A percentile compares a stretch with the other conserved stretches of the same genome.
Conservation (phyloP, 1,139 yeast genomes). For the Scheffersomyces stambukii region DNA sequence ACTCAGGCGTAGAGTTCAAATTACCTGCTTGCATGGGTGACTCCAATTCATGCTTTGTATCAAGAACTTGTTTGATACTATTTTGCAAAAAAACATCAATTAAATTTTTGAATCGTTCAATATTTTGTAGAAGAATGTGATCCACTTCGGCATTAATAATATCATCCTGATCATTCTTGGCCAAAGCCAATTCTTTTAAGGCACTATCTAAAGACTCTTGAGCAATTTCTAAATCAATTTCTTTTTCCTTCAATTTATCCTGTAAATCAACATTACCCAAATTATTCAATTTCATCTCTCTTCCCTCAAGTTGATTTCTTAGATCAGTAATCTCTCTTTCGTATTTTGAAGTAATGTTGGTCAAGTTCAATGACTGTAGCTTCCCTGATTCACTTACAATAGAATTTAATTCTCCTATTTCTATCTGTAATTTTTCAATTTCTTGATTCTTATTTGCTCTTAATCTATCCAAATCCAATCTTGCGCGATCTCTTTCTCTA, state of each 20-base stretch:
- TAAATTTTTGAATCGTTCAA: slow-evolving; percentile 49
- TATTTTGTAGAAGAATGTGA: slow-evolving; percentile 46
- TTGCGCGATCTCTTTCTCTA: slow-evolving; percentile 85
- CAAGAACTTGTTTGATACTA: slow-evolving; percentile 71
- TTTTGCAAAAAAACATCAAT: slow-evolving; percentile 71
- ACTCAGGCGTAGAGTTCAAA: slow-evolving; percentile 71
- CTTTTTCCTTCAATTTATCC: slow-evolving; percentile 57
- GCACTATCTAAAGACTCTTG: slow-evolving; percentile 80
- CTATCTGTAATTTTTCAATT: slow-evolving; percentile 63
- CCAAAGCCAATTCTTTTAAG: slow-evolving; percentile 52
- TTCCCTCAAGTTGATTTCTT: slow-evolving; percentile 30
- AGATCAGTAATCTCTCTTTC: slow-evolving; percentile 49
- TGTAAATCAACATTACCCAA: slow-evolving; percentile 29
- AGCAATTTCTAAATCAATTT: slow-evolving; percentile 74
- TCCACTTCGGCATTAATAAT: slow-evolving; percentile 60
- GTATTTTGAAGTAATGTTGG: slow-evolving; percentile 60
- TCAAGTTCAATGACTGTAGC: slow-evolving; percentile 61
- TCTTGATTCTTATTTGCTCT: slow-evolving; percentile 66
- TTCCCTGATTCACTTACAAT: slow-evolving; percentile 63
- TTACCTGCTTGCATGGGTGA: slow-evolving; percentile 86
- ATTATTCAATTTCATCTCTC: slow-evolving; percentile 17
- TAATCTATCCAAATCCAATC: slow-evolving; percentile 73
- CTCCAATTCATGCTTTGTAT: slow-evolving; percentile 64
- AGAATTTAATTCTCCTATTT: slow-evolving; percentile 58
- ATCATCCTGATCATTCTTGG: slow-evolving; percentile 52